Evolutionary conservation across 306 rosid genomes (phyloP).

Genomic region (Canavalia gladiata): DNA sequence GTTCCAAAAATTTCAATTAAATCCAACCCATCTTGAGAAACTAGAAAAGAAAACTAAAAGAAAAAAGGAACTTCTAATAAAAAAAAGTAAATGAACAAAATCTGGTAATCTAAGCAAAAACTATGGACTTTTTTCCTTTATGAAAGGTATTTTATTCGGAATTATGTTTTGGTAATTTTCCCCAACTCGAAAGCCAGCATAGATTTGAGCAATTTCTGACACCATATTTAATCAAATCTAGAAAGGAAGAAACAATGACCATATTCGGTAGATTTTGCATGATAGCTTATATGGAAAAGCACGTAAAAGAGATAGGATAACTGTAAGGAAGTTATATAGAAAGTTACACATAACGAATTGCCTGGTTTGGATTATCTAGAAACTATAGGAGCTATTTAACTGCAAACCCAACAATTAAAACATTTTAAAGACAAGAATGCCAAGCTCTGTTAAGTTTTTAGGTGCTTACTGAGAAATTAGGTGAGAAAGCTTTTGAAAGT

Average conservation of each 20-base stretch:
- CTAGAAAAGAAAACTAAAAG: constrained; percentile 13
- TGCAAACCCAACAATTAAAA: too few relatives aligned
- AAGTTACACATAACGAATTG: constrained; percentile 6
- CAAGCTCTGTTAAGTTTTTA: too few relatives aligned
- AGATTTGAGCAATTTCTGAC: constrained; percentile 6
- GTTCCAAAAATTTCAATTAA: neutral
- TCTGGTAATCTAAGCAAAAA: neutral
- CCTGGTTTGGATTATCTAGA: neutral
- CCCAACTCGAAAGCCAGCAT: neutral
- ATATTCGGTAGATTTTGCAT: constrained; percentile 26
- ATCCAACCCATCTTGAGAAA: constrained; percentile 14
- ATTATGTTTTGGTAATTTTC: constrained; percentile 1
- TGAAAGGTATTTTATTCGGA: neutral
- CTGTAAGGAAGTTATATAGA: neutral
- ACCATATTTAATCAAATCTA: constrained; percentile 27
- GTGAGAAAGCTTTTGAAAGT: neutral
- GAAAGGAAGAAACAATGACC: neutral
- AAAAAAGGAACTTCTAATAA: constrained; percentile 4
- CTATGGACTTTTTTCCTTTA: neutral
- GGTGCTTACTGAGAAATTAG: too few relatives aligned
- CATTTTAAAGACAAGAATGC: too few relatives aligned
- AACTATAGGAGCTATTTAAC: neutral
- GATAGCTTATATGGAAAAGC: constrained; percentile 7
- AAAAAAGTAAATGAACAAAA: constrained; percentile 9
- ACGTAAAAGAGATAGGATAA: constrained; percentile 12